Conservation (phyloP, 352 stramenopile genomes). For the Pythium coloratum region DNA sequence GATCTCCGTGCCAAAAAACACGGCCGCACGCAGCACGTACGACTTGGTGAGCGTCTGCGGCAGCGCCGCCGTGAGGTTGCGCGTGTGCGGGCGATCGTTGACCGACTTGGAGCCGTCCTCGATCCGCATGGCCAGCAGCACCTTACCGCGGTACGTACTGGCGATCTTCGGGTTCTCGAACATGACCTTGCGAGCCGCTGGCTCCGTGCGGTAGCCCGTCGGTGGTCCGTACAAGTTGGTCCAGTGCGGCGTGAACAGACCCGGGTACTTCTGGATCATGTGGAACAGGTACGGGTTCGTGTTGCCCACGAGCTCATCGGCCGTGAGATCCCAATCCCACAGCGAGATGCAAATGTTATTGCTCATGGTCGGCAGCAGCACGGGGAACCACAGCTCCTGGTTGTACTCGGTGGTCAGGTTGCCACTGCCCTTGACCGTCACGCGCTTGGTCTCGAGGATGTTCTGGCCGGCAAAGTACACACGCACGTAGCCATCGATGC, state of each 20-base stretch:
- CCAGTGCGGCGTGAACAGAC: conserved; percentile 62
- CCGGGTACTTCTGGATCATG: conserved; percentile 60
- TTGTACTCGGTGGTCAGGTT: conserved; percentile 54
- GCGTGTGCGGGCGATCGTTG: conserved; percentile 63
- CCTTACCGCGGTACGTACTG: conserved; percentile 76
- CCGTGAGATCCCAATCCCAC: conserved; percentile 77
- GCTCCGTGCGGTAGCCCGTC: conserved; percentile 51
- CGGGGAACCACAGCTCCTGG: conserved; percentile 87
- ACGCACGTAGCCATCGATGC: conserved; percentile 83
- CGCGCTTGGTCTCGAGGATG: conserved; percentile 64
- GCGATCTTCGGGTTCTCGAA: conserved; percentile 58
- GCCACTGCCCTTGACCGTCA: conserved; percentile 62
- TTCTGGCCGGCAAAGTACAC: conserved; percentile 77
- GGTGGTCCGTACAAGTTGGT: conserved; percentile 85
- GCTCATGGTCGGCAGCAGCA: conserved; percentile 79
- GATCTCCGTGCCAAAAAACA: conserved; percentile 84
- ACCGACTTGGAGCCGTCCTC: conserved; percentile 68
- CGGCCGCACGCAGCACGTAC: conserved; percentile 60
- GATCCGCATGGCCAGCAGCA: conserved; percentile 68
- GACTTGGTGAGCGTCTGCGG: conserved; percentile 38
- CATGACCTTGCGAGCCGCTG: conserved; percentile 45
- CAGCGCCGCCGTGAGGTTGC: conserved; percentile 46
- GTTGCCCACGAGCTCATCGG: conserved; percentile 75
- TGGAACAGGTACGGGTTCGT: conserved; percentile 70
- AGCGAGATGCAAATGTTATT: conserved; percentile 84